These are phyloP conservation scores for Pyrenula massariospora DNA, from an alignment of 495 filamentous ascomycete species.

Conservation along the genomic window DNA sequence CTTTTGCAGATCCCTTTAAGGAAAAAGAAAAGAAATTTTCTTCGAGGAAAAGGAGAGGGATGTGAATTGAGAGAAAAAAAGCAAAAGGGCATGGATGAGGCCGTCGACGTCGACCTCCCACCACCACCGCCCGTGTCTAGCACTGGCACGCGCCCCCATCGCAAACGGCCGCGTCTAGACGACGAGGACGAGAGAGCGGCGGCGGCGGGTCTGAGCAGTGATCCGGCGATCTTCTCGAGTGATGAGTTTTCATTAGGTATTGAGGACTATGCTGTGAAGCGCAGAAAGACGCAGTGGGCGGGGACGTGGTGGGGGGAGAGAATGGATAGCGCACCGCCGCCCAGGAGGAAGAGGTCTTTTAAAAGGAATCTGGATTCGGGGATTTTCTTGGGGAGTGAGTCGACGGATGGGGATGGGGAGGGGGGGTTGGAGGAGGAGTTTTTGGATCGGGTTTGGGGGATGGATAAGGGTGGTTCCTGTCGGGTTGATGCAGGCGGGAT, in stretches of 20 bases:
- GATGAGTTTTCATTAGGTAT: conserved; percentile 58
- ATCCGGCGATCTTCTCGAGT: conserved; percentile 66
- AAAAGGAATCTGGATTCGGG: conserved; percentile 65
- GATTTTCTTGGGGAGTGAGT: conserved; percentile 68
- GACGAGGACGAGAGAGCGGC: conserved; percentile 4
- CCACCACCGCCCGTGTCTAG: neutral
- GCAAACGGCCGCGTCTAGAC: neutral
- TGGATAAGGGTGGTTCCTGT: too few relatives aligned
- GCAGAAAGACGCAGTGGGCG: conserved; percentile 51
- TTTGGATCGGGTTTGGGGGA: too few relatives aligned
- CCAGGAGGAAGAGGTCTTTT: conserved; percentile 43
- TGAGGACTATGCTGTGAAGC: conserved; percentile 52
- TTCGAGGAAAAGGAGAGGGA: too few relatives aligned
- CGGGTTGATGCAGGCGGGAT: too few relatives aligned
- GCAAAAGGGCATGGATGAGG: too few relatives aligned
- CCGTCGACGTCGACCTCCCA: too few relatives aligned
- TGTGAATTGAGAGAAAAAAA: too few relatives aligned
- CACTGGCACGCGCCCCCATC: too few relatives aligned
- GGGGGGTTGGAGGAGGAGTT: conserved; percentile 19
- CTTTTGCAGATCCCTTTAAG: too few relatives aligned
- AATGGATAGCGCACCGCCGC: conserved; percentile 25
- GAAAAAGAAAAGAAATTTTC: too few relatives aligned
- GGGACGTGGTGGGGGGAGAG: conserved; percentile 65
- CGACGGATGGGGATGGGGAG: conserved; percentile 22
- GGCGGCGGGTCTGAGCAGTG: conserved; percentile 28